Base-by-base conservation (phyloP, 1,139 yeast genomes). In the Kodamaea suecica region DNA sequence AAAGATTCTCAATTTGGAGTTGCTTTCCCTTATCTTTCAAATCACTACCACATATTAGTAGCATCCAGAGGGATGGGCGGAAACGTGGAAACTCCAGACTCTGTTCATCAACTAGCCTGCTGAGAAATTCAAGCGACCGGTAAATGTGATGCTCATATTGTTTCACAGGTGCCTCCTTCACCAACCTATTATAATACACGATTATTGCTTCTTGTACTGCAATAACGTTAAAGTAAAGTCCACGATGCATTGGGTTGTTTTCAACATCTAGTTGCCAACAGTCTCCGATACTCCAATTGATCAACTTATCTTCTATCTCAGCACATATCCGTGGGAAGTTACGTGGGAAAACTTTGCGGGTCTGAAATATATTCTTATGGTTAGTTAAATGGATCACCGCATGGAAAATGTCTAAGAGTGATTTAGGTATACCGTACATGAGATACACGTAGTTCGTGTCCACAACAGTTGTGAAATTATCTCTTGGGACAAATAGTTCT, bases 281-380 rank as follows among this genome's bases (percentile, higher is more conserved):
- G 34, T 49, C 41, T n/a, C 50, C 61, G n/a, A 63, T 45, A 26
- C 55, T 55, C 79, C 80, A 76, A 35, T 57, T 61, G 29, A 66
- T 44, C 20, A 76, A 50, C 27, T 62, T 65, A 38, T 75, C 80
- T 44, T 75, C 80, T 4, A 70, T 48, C 33, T 75, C 80, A 35
- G 80, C 74, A 47, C 80, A 75, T 3, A 75, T 59, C 38, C 64
- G 63, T 3, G 80, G 80, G 47, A 75, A 76, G 45, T 75, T 76
- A 31, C 80, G 53, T 0, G 81, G 80, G 33, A 61, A 66, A n/a
- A 64, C 62, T 21, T 65, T 59, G 25, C 63, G 61, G n/a, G 66
- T 50, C 28, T 57, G 50, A 45, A 76, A 75, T 35, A 72, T 66
- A 35, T 71, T 66, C 47, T 73, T 71, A 46, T 76, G 80, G 48